phyloP scores from a whole-genome alignment of 2,329 filamentous ascomycete genomes.

The Tolypocladium tundrense region DNA sequence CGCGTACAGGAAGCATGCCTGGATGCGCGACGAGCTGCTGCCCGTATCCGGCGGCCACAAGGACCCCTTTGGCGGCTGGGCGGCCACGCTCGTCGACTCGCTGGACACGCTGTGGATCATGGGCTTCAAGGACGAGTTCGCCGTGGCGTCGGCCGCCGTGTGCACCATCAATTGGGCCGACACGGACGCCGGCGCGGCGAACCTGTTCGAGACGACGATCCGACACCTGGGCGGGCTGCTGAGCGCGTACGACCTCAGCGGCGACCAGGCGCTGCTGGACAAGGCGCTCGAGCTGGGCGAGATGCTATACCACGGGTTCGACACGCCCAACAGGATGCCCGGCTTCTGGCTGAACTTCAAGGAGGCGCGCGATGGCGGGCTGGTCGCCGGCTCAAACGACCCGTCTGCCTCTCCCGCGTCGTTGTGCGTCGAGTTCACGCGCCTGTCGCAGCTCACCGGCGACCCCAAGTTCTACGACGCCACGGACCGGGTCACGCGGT shows the following conservation, averaged over 20 bases:
- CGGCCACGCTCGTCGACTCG: slow-evolving; percentile 48
- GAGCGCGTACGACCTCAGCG: slow-evolving; percentile 38
- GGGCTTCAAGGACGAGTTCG: slow-evolving; percentile 47
- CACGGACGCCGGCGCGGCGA: slow-evolving; percentile 31
- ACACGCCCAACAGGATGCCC: slow-evolving; percentile 43
- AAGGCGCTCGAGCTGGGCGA: slow-evolving; percentile 43
- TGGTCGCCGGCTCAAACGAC: slow-evolving; percentile 39
- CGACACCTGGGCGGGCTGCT: slow-evolving; percentile 42
- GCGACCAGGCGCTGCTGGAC: slow-evolving; percentile 30
- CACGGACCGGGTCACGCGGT: slow-evolving; percentile 60
- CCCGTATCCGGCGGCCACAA: slow-evolving; percentile 35
- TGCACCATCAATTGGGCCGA: slow-evolving; percentile 40
- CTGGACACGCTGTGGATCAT: slow-evolving; percentile 56
- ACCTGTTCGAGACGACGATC: slow-evolving; percentile 45
- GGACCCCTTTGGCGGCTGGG: slow-evolving; percentile 44
- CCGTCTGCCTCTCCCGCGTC: slow-evolving; percentile 46
- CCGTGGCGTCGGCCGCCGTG: slow-evolving; percentile 39
- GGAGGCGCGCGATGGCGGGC: slow-evolving; percentile 29
- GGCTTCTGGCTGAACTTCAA: slow-evolving; percentile 35
- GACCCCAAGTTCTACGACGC: slow-evolving; percentile 70
- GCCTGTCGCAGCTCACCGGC: slow-evolving; percentile 62
- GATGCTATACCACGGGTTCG: slow-evolving; percentile 44
- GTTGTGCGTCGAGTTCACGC: slow-evolving; percentile 63
- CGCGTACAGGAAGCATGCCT: slow-evolving; percentile 41
- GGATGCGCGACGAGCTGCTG: slow-evolving; percentile 41